Percentiles rank a stretch among this genome's conserved stretches.
Evolutionary conservation across 208 protist species (phyloP).

Genomic region (Polymyxa betae): DNA sequence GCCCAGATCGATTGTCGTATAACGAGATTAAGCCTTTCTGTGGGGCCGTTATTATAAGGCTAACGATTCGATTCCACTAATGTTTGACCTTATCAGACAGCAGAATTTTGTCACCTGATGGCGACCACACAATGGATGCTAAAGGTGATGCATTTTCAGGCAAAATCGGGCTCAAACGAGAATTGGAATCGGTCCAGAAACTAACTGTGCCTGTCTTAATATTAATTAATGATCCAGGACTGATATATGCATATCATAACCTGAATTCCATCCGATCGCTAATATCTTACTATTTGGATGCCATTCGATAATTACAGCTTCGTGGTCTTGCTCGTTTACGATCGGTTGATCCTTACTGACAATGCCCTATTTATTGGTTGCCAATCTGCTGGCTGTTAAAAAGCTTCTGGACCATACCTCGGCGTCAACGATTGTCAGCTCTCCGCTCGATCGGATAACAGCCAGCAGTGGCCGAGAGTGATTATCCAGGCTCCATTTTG

Average conservation of each 20-base stretch:
- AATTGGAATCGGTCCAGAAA: neutral
- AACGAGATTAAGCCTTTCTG: neutral
- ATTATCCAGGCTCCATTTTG: neutral
- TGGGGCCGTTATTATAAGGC: neutral
- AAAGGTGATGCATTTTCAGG: neutral
- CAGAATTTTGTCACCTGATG: neutral
- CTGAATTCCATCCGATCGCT: constrained; percentile 45
- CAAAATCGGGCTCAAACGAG: neutral
- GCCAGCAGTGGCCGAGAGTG: neutral
- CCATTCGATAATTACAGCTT: neutral
- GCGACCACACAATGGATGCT: neutral
- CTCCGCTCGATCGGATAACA: neutral
- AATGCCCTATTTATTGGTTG: neutral
- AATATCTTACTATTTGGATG: neutral
- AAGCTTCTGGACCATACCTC: neutral
- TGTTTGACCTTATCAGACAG: neutral
- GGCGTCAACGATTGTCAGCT: neutral
- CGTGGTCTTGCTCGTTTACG: neutral
- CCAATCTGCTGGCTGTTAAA: neutral
- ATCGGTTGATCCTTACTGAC: neutral
- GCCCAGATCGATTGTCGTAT: neutral
- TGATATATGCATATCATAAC: neutral
- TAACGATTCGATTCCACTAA: neutral
- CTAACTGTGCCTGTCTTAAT: neutral
- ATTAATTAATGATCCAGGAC: neutral